phyloP scores from a whole-genome alignment of 2,329 filamentous ascomycete genomes.

The Phialophora chinensis region DNA sequence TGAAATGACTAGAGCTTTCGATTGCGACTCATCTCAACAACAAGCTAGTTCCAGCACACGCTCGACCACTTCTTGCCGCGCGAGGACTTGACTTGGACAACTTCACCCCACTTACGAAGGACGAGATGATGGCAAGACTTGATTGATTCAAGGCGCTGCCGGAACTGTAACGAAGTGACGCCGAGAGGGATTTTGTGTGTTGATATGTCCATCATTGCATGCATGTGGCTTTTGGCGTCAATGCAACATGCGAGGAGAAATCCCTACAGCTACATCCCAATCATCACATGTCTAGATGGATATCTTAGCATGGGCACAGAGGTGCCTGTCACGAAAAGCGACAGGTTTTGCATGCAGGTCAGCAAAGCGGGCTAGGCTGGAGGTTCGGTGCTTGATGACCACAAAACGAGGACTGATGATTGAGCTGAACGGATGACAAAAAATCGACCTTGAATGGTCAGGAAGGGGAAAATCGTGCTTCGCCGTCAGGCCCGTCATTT shows the following conservation, averaged over 20 bases:
- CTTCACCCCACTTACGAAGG: slow-evolving; percentile 86
- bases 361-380: slow-evolving; percentile 28
- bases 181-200: slow-evolving; percentile 46
- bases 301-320: slow-evolving; percentile 30
- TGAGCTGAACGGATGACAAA: slow-evolving; percentile 33
- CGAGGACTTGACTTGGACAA: slow-evolving; percentile 91
- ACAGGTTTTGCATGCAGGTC: slow-evolving; percentile 31
- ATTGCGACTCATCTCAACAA: slow-evolving; percentile 87
- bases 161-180: slow-evolving; percentile 46
- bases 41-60: slow-evolving; percentile 83
- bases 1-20: slow-evolving; percentile 75
- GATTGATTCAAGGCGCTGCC: slow-evolving; percentile 69
- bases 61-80: slow-evolving; percentile 73
- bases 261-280: slow-evolving; percentile 40
- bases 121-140: slow-evolving; percentile 96
- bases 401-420: slow-evolving; percentile 26
- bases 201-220: slow-evolving; percentile 37
- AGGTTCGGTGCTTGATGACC: slow-evolving; percentile 24
- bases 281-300: slow-evolving; percentile 41
- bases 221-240: slow-evolving; percentile 32
- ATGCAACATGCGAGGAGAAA: slow-evolving; percentile 26
- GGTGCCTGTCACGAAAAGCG: slow-evolving; percentile 31
- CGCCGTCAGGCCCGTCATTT: slow-evolving; percentile 31
- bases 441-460: slow-evolving; percentile 30
- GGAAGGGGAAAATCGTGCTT: slow-evolving; percentile 30